These are phyloP conservation scores for Ascochyta koolunga DNA, from an alignment of 2,329 filamentous ascomycete genomes.

Conservation along the genomic window DNA sequence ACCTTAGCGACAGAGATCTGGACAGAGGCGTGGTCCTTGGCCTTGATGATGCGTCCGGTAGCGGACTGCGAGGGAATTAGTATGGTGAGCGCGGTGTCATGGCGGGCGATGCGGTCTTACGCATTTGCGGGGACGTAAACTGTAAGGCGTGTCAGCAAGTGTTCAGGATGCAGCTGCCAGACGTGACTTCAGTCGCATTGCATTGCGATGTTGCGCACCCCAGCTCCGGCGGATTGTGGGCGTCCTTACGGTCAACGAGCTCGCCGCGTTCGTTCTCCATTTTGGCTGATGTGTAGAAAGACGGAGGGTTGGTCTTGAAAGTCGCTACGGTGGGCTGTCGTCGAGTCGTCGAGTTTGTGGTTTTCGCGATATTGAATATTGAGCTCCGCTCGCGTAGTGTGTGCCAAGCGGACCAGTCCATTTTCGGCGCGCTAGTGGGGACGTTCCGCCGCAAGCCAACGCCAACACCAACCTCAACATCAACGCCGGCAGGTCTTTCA, in stretches of 20 bases:
- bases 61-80: constrained; percentile 33
- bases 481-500: too few species aligned
- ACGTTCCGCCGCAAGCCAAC: not conserved
- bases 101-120: constrained; percentile 24
- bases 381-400: constrained; percentile 11
- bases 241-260: constrained; percentile 79
- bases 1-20: constrained; percentile 98
- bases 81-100: constrained; percentile 20
- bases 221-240: constrained; percentile 1
- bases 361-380: constrained; percentile 15
- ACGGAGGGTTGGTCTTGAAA: constrained; percentile 31
- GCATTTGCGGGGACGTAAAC: constrained; percentile 52
- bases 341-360: constrained; percentile 17
- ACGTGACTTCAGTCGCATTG: constrained; percentile 8
- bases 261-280: constrained; percentile 99
- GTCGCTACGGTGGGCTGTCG: constrained; percentile 36
- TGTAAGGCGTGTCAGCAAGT: constrained; percentile 26
- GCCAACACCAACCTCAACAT: not conserved
- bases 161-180: not conserved
- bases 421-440: constrained; percentile 4
- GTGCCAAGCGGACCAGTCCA: constrained; percentile 7
- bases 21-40: constrained; percentile 98
- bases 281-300: constrained; percentile 55
- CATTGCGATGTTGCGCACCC: constrained; percentile 4
- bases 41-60: constrained; percentile 95